These are phyloP conservation scores for Debaryomyces robertsiae DNA, from an alignment of 1,139 yeast species.

Conservation along the genomic window DNA sequence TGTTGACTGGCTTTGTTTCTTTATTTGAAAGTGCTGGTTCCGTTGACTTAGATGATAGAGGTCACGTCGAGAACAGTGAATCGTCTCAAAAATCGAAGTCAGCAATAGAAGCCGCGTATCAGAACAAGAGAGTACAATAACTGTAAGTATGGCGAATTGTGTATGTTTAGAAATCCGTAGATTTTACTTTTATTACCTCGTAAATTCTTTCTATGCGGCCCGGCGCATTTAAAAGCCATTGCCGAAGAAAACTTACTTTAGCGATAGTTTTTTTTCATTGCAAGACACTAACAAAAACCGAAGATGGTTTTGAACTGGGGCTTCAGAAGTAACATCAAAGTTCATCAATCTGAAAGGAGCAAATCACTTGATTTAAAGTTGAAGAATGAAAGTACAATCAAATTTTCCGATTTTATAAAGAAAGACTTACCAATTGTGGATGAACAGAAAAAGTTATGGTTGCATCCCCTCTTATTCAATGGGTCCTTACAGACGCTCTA, in stretches of 20 bases:
- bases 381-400: conserved; percentile 19
- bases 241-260: too few relatives aligned
- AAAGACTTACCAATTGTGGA: conserved; percentile 29
- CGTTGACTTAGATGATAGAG: conserved; percentile 73
- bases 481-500: conserved; percentile 80
- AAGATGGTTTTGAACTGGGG: conserved; percentile 33
- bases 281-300: background rate
- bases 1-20: conserved; percentile 74
- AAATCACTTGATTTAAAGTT: conserved; percentile 22
- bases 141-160: background rate
- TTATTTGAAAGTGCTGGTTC: conserved; percentile 73
- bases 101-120: conserved; percentile 38
- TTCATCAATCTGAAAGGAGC: conserved; percentile 27
- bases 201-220: too few relatives aligned
- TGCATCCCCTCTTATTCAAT: conserved; percentile 66
- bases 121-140: too few relatives aligned
- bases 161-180: background rate
- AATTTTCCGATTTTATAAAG: conserved; percentile 27
- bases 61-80: conserved; percentile 57
- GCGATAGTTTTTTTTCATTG: background rate
- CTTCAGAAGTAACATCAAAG: conserved; percentile 37
- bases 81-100: conserved; percentile 45
- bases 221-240: too few relatives aligned
- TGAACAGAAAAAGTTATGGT: conserved; percentile 44
- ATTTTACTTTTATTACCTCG: too few relatives aligned